A percentile compares a stretch with the other conserved stretches of the same genome.
Conservation (phyloP, 179 eudicot species). For the Silene vulgaris region DNA sequence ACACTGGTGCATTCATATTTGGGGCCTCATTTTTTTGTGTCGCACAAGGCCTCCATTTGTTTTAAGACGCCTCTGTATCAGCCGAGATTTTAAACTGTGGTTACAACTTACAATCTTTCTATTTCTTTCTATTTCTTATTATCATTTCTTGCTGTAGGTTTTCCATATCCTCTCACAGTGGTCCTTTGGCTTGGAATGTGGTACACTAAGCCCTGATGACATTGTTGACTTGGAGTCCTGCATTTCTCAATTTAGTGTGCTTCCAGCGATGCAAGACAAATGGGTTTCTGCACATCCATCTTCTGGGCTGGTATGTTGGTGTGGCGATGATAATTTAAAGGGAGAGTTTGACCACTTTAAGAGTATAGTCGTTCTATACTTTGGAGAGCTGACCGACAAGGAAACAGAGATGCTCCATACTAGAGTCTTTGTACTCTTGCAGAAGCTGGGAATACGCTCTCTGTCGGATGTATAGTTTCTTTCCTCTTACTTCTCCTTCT, state of each 20-base stretch:
- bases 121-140: neutral
- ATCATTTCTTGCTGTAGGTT: conserved; percentile 38
- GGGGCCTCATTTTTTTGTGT: too few species aligned
- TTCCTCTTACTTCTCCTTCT: neutral
- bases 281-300: conserved; percentile 75
- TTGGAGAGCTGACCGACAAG: conserved; percentile 48
- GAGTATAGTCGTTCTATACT: conserved; percentile 51
- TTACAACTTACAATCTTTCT: neutral
- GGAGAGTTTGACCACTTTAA: conserved; percentile 53
- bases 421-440: conserved; percentile 46
- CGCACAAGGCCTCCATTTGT: too few species aligned
- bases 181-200: conserved; percentile 55
- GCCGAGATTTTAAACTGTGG: neutral
- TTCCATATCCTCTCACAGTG: conserved; percentile 54
- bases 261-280: conserved; percentile 66
- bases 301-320: conserved; percentile 79
- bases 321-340: conserved; percentile 55
- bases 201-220: conserved; percentile 47
- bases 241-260: conserved; percentile 46
- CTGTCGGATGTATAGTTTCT: conserved; percentile 58
- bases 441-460: conserved; percentile 52
- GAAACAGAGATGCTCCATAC: conserved; percentile 46
- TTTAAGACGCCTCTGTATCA: too few species aligned
- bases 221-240: conserved; percentile 45
- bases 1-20: too few species aligned